Evolutionary conservation across 495 filamentous ascomycete species (phyloP).

Genomic region (Clavariopsis aquatica): DNA sequence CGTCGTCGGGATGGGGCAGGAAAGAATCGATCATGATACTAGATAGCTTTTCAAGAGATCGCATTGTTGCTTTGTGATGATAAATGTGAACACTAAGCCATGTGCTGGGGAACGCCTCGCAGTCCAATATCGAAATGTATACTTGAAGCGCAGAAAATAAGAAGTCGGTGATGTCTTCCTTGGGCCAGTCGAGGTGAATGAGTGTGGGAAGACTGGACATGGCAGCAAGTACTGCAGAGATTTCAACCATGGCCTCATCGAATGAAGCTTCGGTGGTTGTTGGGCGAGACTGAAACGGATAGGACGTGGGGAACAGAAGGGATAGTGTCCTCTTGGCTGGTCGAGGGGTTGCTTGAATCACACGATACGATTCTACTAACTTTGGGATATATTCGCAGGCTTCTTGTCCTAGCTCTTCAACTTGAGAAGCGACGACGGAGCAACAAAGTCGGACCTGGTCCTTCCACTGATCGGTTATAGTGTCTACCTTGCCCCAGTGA

Average conservation of each 20-base stretch:
- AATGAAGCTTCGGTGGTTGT: slow-evolving; percentile 65
- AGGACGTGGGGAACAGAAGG: slow-evolving; percentile 83
- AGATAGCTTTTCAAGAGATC: slow-evolving; percentile 80
- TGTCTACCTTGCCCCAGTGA: slow-evolving; percentile 79
- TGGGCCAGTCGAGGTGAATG: slow-evolving; percentile 68
- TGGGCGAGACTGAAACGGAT: slow-evolving; percentile 79
- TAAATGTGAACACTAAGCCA: slow-evolving; percentile 96
- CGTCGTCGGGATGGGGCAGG: slow-evolving; percentile 85
- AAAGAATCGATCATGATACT: slow-evolving; percentile 74
- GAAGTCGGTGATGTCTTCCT: slow-evolving; percentile 72
- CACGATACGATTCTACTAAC: slow-evolving; percentile 83
- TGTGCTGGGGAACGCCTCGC: slow-evolving; percentile 82
- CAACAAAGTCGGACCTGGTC: slow-evolving; percentile 92
- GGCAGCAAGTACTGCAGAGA: slow-evolving; percentile 82
- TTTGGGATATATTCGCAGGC: slow-evolving; percentile 87
- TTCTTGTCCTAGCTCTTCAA: slow-evolving; percentile 73
- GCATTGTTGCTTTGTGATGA: slow-evolving; percentile 89
- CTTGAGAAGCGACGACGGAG: slow-evolving; percentile 82
- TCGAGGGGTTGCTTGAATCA: slow-evolving; percentile 64
- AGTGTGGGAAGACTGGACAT: slow-evolving; percentile 69
- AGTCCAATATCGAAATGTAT: slow-evolving; percentile 83
- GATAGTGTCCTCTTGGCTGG: slow-evolving; percentile 71
- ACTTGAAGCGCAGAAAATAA: slow-evolving; percentile 75
- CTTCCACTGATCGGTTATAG: slow-evolving; percentile 81
- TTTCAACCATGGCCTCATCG: slow-evolving; percentile 87